Percentiles rank a stretch among this genome's conserved stretches.
phyloP scores from a whole-genome alignment of 2,329 filamentous ascomycete species.

The Davidsoniella neocaledoniae region DNA sequence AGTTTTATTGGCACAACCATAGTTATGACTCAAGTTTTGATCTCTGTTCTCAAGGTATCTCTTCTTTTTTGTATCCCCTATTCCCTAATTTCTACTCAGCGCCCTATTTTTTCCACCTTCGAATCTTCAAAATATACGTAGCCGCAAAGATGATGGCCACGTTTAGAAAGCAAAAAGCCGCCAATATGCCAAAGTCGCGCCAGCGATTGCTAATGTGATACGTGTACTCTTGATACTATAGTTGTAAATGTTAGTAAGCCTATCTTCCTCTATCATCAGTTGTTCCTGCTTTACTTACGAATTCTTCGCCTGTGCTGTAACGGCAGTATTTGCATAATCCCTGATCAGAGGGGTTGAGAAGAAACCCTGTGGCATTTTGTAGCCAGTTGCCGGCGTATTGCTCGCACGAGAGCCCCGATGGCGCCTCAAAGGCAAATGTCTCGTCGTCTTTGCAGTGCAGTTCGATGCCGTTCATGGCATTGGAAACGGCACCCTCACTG shows the following conservation, averaged over 20 bases:
- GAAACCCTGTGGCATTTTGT: not conserved
- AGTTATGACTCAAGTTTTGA: too few relatives aligned
- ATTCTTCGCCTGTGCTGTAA: not conserved
- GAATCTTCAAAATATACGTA: slow-evolving; percentile 3
- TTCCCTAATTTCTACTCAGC: too few relatives aligned
- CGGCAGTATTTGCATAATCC: not conserved
- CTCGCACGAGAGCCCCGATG: not conserved
- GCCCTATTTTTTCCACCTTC: not conserved
- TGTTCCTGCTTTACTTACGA: not conserved
- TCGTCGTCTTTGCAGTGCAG: not conserved
- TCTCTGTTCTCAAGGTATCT: too few relatives aligned
- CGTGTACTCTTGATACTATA: not conserved
- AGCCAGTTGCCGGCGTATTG: not conserved
- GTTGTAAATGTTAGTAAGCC: not conserved
- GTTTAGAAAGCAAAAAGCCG: not conserved
- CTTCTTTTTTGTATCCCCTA: too few relatives aligned
- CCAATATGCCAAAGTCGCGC: not conserved
- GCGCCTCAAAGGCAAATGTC: not conserved
- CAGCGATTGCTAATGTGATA: not conserved
- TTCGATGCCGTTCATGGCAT: not conserved
- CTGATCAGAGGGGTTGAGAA: not conserved
- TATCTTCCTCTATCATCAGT: not conserved
- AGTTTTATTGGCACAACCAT: too few relatives aligned
- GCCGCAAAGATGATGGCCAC: not conserved
- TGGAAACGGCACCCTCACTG: not conserved